These are phyloP conservation scores for Penicillium sp. DNA, from an alignment of 2,329 filamentous ascomycete species.

Conservation along the genomic window DNA sequence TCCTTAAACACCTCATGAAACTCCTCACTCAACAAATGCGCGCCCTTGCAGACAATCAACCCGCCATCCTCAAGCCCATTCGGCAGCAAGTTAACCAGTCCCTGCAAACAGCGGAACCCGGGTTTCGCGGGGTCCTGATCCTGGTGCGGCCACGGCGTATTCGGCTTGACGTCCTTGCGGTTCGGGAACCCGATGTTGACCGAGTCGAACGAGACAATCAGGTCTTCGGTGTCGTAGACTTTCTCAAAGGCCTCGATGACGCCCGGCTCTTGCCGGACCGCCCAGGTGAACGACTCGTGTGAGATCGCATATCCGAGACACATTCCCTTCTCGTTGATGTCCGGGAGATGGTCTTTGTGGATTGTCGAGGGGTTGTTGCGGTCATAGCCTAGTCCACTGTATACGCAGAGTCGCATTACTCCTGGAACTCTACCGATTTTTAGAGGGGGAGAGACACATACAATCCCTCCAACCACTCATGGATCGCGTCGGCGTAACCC, in stretches of 20 bases:
- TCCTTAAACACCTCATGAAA: conserved; percentile 38
- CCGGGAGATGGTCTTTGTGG: conserved; percentile 40
- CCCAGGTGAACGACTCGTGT: conserved; percentile 58
- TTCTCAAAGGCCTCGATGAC: conserved; percentile 54
- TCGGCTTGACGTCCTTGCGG: conserved; percentile 21
- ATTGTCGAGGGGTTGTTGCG: conserved; percentile 41
- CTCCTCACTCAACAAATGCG: conserved; percentile 36
- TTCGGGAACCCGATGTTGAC: conserved; percentile 54
- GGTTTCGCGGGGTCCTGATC: conserved; percentile 51
- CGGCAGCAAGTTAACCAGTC: conserved; percentile 52
- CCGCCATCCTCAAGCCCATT: conserved; percentile 45
- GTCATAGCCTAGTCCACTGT: conserved; percentile 41
- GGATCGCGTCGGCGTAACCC: conserved; percentile 32
- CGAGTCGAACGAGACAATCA: conserved; percentile 57
- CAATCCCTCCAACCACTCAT: conserved; percentile 31
- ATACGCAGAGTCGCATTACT: background rate
- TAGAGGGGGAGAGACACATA: conserved; percentile 15
- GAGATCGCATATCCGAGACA: conserved; percentile 52
- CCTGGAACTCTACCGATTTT: no score
- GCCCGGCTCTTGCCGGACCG: conserved; percentile 52
- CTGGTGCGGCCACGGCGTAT: conserved; percentile 54
- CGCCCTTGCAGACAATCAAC: conserved; percentile 41
- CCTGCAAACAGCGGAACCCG: conserved; percentile 57
- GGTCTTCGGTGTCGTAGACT: conserved; percentile 51
- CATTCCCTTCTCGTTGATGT: conserved; percentile 57